phyloP scores from a whole-genome alignment of 225 moss, liverwort and hornwort genomes.

The Marchantia paleacea region DNA sequence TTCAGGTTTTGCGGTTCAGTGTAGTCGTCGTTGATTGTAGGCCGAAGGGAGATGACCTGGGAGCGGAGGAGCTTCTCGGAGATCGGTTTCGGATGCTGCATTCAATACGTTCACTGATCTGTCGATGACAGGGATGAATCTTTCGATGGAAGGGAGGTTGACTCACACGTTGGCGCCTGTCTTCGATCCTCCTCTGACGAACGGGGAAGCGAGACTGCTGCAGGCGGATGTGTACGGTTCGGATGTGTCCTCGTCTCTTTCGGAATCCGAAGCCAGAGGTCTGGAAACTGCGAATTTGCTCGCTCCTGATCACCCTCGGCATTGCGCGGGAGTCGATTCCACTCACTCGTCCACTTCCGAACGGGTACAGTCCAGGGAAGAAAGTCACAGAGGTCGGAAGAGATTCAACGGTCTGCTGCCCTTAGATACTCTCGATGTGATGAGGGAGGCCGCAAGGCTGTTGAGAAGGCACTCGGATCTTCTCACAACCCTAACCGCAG shows the following conservation, averaged over 20 bases:
- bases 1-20: not conserved
- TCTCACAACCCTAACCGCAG: slow-evolving; percentile 56
- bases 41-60: not conserved
- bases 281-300: slow-evolving; percentile 4
- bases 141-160: slow-evolving; percentile 10
- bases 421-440: slow-evolving; percentile 59
- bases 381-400: slow-evolving; percentile 31
- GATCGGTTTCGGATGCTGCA: slow-evolving; percentile 1
- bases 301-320: slow-evolving; percentile 4
- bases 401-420: slow-evolving; percentile 35
- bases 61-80: not conserved
- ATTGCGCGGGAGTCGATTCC: slow-evolving; percentile 2
- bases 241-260: not conserved
- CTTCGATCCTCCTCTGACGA: slow-evolving; percentile 15
- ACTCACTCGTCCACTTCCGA: slow-evolving; percentile 2
- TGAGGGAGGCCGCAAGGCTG: slow-evolving; percentile 78
- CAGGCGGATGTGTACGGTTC: slow-evolving; percentile 13
- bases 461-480: slow-evolving; percentile 64
- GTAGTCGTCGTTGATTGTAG: not conserved
- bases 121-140: not conserved
- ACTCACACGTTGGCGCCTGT: not conserved
- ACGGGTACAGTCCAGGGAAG: slow-evolving; percentile 24
- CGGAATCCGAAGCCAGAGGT: slow-evolving; percentile 11
- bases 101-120: not conserved
- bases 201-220: slow-evolving; percentile 9